Conservation (phyloP, 495 filamentous ascomycete genomes). For the Hypomontagnella monticulosa region DNA sequence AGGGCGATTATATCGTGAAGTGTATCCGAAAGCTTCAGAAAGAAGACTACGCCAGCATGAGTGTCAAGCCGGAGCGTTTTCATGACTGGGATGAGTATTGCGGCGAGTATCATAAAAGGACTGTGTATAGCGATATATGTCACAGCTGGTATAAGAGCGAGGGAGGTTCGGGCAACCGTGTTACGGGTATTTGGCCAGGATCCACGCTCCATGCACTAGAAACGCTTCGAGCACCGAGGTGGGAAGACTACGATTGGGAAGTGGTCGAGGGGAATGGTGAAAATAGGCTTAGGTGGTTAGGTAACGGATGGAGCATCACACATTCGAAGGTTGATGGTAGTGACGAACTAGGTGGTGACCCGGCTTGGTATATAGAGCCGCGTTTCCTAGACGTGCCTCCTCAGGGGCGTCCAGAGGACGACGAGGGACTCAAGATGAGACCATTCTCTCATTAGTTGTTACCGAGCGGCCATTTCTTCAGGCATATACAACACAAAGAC, state of each 20-base stretch:
- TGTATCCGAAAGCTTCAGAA: slow-evolving; percentile 72
- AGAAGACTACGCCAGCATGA: slow-evolving; percentile 71
- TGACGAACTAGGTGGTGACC: slow-evolving; percentile 48
- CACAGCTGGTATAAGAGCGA: slow-evolving; percentile 73
- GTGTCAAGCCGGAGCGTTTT: slow-evolving; percentile 61
- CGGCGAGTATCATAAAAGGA: slow-evolving; percentile 69
- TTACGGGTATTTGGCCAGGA: slow-evolving; percentile 56
- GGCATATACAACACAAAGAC: background rate
- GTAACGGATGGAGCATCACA: slow-evolving; percentile 60
- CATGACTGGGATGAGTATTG: slow-evolving; percentile 69
- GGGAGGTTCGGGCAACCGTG: slow-evolving; percentile 45
- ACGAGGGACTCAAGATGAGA: slow-evolving; percentile 49
- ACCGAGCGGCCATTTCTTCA: background rate
- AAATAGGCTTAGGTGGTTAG: slow-evolving; percentile 58
- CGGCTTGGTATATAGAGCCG: slow-evolving; percentile 61
- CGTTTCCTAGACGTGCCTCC: slow-evolving; percentile 55
- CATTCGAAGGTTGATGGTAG: slow-evolving; percentile 46
- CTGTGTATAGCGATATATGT: slow-evolving; percentile 72
- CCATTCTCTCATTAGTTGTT: slow-evolving; percentile 59
- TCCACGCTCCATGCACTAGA: slow-evolving; percentile 56
- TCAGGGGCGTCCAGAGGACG: slow-evolving; percentile 56
- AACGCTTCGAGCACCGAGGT: slow-evolving; percentile 53
- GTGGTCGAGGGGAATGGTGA: slow-evolving; percentile 23
- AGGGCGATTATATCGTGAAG: slow-evolving; percentile 69
- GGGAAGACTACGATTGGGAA: slow-evolving; percentile 58